A percentile compares a stretch with the other conserved stretches of the same genome.
These are phyloP conservation scores for Setaria viridis DNA, from an alignment of 202 grass and related monocot species.

Conservation along the genomic window DNA sequence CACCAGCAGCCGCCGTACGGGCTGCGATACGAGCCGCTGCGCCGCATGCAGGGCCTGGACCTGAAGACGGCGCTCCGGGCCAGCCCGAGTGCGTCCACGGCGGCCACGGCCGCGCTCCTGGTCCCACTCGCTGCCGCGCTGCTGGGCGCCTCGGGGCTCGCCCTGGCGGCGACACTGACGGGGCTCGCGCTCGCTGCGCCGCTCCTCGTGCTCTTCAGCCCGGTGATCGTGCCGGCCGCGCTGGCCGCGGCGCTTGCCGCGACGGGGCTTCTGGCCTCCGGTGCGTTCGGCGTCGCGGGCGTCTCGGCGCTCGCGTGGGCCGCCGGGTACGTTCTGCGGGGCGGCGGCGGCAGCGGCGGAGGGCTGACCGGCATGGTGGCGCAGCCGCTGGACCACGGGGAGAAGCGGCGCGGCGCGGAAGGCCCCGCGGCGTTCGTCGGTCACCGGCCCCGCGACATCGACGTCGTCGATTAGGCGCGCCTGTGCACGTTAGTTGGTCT, in stretches of 20 bases:
- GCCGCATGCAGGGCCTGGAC: constrained; percentile 34
- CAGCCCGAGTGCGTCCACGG: neutral
- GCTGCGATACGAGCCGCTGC: neutral
- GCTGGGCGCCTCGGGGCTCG: constrained; percentile 44
- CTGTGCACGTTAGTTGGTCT: neutral
- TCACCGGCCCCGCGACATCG: constrained; percentile 10
- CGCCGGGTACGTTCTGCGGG: constrained; percentile 19
- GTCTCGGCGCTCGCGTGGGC: constrained; percentile 61
- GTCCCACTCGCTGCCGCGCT: constrained; percentile 62
- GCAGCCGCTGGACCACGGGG: constrained; percentile 49
- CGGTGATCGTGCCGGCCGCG: constrained; percentile 58
- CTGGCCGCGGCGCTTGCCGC: constrained; percentile 42
- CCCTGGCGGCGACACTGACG: constrained; percentile 45
- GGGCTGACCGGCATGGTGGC: constrained; percentile 41
- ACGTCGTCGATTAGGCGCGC: neutral
- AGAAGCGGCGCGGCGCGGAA: neutral
- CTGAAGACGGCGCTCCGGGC: neutral
- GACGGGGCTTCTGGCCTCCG: constrained; percentile 51
- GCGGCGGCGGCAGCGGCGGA: neutral
- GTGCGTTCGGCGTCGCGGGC: constrained; percentile 47
- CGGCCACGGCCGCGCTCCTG: constrained; percentile 41
- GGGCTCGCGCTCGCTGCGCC: constrained; percentile 47
- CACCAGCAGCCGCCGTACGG: neutral
- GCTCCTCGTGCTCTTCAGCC: constrained; percentile 75
- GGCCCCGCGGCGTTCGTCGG: constrained; percentile 40